Evolutionary conservation across 768 basidiomycete species (phyloP).

Genomic region (Filobasidium wieringae): DNA sequence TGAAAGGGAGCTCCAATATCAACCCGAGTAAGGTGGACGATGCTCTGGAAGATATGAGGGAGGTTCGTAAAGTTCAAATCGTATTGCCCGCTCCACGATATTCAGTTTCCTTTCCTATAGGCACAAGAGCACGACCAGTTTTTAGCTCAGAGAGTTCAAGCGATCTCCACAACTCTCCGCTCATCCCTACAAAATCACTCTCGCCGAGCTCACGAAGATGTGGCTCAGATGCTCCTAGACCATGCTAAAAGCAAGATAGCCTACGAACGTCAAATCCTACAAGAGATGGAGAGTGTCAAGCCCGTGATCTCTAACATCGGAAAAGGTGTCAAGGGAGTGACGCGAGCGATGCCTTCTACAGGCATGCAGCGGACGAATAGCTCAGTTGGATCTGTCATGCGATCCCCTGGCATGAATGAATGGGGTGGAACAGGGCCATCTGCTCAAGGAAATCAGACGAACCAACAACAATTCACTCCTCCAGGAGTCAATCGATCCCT

Average conservation of each 20-base stretch:
- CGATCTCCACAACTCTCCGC: conserved; percentile 88
- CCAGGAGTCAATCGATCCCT: too few species aligned
- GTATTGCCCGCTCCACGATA: neutral
- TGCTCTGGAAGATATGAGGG: conserved; percentile 36
- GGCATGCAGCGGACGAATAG: neutral
- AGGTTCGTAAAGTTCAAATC: conserved; percentile 13
- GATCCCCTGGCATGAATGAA: too few species aligned
- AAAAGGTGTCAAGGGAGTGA: conserved; percentile 36
- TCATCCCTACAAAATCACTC: conserved; percentile 74
- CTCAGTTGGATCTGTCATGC: too few species aligned
- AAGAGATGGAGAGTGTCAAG: conserved; percentile 73
- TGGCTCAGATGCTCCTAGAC: conserved; percentile 78
- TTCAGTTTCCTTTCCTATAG: conserved; percentile 41
- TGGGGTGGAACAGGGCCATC: too few species aligned
- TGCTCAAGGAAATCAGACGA: too few species aligned
- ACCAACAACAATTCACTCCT: too few species aligned
- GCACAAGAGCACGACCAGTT: conserved; percentile 81
- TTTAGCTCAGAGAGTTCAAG: conserved; percentile 71
- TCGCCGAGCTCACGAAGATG: conserved; percentile 75
- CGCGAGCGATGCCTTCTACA: neutral
- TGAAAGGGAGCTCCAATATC: conserved; percentile 47
- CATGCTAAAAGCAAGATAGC: conserved; percentile 83
- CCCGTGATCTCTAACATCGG: conserved; percentile 51
- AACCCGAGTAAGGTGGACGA: conserved; percentile 48
- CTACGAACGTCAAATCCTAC: conserved; percentile 77